Percentiles rank a stretch among this genome's conserved stretches.
Conservation (phyloP, 345 rosid genomes). For the Trapa incisa region DNA sequence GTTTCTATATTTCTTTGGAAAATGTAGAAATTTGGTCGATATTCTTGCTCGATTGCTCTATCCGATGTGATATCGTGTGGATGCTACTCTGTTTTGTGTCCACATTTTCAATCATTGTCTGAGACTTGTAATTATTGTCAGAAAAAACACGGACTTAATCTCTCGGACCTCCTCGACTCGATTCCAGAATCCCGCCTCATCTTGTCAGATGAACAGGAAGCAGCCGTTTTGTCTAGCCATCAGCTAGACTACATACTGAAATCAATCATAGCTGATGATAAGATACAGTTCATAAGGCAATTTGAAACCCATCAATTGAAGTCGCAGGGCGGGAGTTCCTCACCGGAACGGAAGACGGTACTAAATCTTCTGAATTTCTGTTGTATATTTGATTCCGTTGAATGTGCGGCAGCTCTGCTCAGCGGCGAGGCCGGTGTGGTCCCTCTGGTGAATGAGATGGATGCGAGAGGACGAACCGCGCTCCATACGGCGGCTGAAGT, state of each 20-base stretch:
- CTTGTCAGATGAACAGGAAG: constrained; percentile 3
- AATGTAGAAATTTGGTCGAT: not conserved
- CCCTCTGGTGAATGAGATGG: constrained; percentile 41
- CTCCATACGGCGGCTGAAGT: constrained; percentile 55
- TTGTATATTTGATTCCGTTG: constrained; percentile 42
- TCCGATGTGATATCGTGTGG: not conserved
- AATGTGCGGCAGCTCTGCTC: constrained; percentile 44
- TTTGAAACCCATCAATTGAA: not conserved
- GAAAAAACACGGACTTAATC: constrained; percentile 18
- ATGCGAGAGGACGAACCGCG: constrained; percentile 32
- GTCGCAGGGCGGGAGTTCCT: constrained; percentile 8
- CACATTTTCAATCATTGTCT: not conserved
- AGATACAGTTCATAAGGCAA: constrained; percentile 16
- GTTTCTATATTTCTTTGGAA: not conserved
- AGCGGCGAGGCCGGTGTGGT: constrained; percentile 46
- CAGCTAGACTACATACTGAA: constrained; percentile 19
- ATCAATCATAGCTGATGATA: constrained; percentile 35
- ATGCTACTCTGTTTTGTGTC: not conserved
- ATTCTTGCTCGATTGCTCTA: not conserved
- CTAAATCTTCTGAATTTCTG: constrained; percentile 41
- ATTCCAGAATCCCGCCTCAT: not conserved
- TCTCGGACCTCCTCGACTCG: constrained; percentile 16
- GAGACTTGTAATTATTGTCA: constrained; percentile 8
- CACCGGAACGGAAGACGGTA: constrained; percentile 18
- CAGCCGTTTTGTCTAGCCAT: constrained; percentile 10